These are phyloP conservation scores for Prunus campanulata DNA, from an alignment of 306 rosid genomes.

Conservation along the genomic window DNA sequence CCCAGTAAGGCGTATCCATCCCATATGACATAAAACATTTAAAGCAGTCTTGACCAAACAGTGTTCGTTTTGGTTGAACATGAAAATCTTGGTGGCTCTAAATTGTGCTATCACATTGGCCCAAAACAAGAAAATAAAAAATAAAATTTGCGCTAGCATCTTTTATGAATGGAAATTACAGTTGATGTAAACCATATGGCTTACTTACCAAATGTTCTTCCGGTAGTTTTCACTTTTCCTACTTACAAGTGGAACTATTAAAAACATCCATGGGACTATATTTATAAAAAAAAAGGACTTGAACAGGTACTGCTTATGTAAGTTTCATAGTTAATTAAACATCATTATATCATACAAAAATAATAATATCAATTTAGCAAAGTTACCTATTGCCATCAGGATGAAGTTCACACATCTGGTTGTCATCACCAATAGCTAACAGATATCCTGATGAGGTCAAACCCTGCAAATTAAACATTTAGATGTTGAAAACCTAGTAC, in stretches of 20 bases:
- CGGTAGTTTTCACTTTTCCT: neutral
- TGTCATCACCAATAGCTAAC: slow-evolving; percentile 80
- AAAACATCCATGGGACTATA: neutral
- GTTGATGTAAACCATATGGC: neutral
- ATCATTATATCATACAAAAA: neutral
- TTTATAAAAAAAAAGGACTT: no score
- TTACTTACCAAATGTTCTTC: neutral
- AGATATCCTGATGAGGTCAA: slow-evolving; percentile 67
- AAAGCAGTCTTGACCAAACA: neutral
- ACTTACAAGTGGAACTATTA: neutral
- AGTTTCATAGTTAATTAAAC: neutral
- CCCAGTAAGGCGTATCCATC: neutral
- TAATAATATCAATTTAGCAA: neutral
- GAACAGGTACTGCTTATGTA: neutral
- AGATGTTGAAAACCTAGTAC: slow-evolving; percentile 1
- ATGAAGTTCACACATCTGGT: slow-evolving; percentile 85
- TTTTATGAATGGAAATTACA: neutral
- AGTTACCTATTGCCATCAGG: slow-evolving; percentile 90
- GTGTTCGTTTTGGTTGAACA: neutral
- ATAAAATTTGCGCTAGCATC: neutral
- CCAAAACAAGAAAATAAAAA: neutral
- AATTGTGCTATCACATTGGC: neutral
- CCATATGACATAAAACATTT: neutral
- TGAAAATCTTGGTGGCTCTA: neutral
- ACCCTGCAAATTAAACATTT: slow-evolving; percentile 43